Percentiles rank a stretch among this genome's conserved stretches.
These are phyloP conservation scores for Trichophyton simii DNA, from an alignment of 2,329 filamentous ascomycete species.

Conservation along the genomic window DNA sequence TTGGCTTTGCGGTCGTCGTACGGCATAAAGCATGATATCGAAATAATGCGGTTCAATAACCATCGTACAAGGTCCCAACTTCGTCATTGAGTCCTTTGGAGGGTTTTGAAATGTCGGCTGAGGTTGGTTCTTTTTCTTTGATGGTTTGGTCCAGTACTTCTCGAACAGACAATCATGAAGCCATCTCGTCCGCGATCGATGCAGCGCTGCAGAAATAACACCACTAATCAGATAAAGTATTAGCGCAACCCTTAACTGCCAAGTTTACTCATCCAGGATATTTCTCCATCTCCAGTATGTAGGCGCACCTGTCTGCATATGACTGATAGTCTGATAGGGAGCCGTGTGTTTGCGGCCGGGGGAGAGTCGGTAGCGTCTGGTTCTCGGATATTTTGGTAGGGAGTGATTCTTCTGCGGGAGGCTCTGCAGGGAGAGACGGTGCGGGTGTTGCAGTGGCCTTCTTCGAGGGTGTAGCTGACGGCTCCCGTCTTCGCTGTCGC, in stretches of 20 bases:
- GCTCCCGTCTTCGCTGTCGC: conserved; percentile 7
- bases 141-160: conserved; percentile 47
- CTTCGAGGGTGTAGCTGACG: conserved; percentile 17
- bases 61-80: conserved; percentile 46
- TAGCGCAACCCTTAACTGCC: background rate
- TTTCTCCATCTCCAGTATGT: background rate
- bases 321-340: conserved; percentile 46
- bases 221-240: conserved; percentile 31
- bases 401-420: conserved; percentile 26
- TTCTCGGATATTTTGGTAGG: conserved; percentile 43
- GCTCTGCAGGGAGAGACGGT: conserved; percentile 10
- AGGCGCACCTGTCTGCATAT: conserved; percentile 41
- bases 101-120: conserved; percentile 36
- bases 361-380: conserved; percentile 42
- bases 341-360: conserved; percentile 36
- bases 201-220: conserved; percentile 45
- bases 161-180: conserved; percentile 42
- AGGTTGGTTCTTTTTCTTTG: conserved; percentile 41
- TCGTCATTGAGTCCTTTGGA: conserved; percentile 41
- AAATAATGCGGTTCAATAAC: conserved; percentile 53
- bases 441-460: conserved; percentile 22
- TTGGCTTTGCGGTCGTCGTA: conserved; percentile 37
- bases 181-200: conserved; percentile 48
- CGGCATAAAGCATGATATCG: conserved; percentile 44
- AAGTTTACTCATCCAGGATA: background rate